Conservation (phyloP, 139 green algal species). For the Gonium pectorale region DNA sequence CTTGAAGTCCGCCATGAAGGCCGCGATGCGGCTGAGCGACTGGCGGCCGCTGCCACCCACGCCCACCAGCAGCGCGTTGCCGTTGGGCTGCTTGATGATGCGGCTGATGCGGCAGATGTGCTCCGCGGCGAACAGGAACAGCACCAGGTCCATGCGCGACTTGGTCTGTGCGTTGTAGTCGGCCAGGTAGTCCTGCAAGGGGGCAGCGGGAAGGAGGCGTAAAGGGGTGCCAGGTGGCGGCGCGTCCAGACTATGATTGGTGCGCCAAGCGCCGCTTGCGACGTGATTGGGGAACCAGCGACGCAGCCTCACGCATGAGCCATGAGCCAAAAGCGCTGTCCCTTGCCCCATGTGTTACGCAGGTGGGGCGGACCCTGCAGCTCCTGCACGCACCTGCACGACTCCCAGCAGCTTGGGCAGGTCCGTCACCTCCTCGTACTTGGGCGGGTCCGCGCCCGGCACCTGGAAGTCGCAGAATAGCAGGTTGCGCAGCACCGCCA, state of each 20-base stretch:
- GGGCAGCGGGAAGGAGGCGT: not conserved
- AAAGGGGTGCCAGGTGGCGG: not conserved
- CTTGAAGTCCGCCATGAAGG: constrained; percentile 77
- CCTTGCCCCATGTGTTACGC: too few relatives aligned
- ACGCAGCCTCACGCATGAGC: too few relatives aligned
- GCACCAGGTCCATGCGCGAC: constrained; percentile 69
- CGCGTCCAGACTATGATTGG: too few relatives aligned
- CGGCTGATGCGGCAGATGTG: constrained; percentile 79
- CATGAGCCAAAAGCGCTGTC: too few relatives aligned
- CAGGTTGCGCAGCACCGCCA: constrained; percentile 55
- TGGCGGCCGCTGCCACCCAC: constrained; percentile 67
- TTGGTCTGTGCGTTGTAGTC: constrained; percentile 79
- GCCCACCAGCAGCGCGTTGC: constrained; percentile 77
- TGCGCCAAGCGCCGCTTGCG: not conserved
- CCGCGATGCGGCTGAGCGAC: constrained; percentile 70
- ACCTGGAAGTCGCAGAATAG: constrained; percentile 63
- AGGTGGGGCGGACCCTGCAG: too few relatives aligned
- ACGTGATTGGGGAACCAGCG: not conserved
- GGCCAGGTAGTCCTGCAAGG: constrained; percentile 68
- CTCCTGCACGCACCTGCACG: constrained; percentile 36
- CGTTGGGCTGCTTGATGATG: constrained; percentile 82
- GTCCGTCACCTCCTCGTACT: constrained; percentile 71
- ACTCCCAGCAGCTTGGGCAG: constrained; percentile 61
- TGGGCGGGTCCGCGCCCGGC: constrained; percentile 60
- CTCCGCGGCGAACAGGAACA: constrained; percentile 77